Base-by-base conservation (phyloP, 2,329 filamentous ascomycete species). In the Pseudocercospora eumusae region DNA sequence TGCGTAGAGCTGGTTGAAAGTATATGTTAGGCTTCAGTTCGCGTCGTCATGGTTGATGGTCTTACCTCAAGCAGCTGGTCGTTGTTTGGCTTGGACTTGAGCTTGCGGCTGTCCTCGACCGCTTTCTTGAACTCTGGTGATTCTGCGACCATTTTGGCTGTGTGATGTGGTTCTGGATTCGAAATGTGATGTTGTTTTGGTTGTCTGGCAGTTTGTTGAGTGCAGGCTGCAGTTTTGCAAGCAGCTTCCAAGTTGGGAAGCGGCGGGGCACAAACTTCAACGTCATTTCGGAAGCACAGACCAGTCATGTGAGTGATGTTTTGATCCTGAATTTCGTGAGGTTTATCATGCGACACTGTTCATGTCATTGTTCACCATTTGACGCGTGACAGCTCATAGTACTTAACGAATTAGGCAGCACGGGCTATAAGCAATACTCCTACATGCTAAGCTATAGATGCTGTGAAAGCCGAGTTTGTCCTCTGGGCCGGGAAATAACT, bases 71-170 rank as follows among this genome's bases (percentile, higher is more conserved):
- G 85, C 53, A 90, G 81, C 67, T 90, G 84, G 20, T 86, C 81
- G 78, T 86, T 84, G 73, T 68, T 75, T 57, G 88, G 88, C 83
- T 88, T 88, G 68, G 79, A 75, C 69, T 84, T 84, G 67, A 90
- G 82, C 83, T 89, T 88, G 78, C 85, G 86, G 78, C 84, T 86
- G 78, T 90, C 87, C 67, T 73, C 74, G 70, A 83, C 80, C 65
- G 87, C 87, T 80, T 95, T 91, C 82, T 90, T 92, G 83, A 96
- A 96, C 78, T 96, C 91, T 74, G 96, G 61, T 54, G 70, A 65
- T 67, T 70, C 42, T 10, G 54, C 49, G 49, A 61, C 62, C 57
- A 60, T 63, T 23, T 23, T 63, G 28, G 13, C 52, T 23, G 56
- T 15, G n/a, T 55, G 18, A 28, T n/a, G 23, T 31, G 18, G 9